phyloP scores from a whole-genome alignment of 2,329 filamentous ascomycete species.

The Ceratocystis cacaofunesta region DNA sequence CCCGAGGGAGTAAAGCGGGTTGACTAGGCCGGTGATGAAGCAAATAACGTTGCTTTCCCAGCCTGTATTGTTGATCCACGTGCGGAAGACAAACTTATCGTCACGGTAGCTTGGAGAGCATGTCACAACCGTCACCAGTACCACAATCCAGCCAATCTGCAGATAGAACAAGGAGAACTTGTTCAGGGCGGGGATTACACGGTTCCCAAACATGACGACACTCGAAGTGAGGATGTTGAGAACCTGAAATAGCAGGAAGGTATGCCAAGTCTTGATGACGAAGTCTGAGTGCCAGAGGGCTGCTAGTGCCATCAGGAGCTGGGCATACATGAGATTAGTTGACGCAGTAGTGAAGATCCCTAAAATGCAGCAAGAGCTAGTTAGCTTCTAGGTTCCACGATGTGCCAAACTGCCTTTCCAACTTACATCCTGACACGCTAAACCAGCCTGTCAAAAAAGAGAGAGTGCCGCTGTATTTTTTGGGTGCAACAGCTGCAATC shows the following conservation, averaged over 20 bases:
- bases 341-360: slow-evolving; percentile 32
- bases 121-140: slow-evolving; percentile 34
- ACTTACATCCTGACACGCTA: slow-evolving; percentile 16
- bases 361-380: neutral
- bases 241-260: slow-evolving; percentile 31
- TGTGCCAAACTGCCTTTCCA: neutral
- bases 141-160: slow-evolving; percentile 33
- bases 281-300: slow-evolving; percentile 26
- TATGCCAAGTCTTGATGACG: slow-evolving; percentile 33
- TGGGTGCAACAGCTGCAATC: slow-evolving; percentile 33
- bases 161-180: slow-evolving; percentile 32
- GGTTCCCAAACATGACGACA: slow-evolving; percentile 35
- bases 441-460: slow-evolving; percentile 16
- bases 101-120: slow-evolving; percentile 31
- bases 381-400: no score
- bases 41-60: slow-evolving; percentile 35
- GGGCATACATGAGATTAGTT: slow-evolving; percentile 31
- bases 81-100: slow-evolving; percentile 35
- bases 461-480: slow-evolving; percentile 8
- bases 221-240: slow-evolving; percentile 30
- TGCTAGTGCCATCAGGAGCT: slow-evolving; percentile 29
- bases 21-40: slow-evolving; percentile 37
- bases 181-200: slow-evolving; percentile 29
- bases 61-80: slow-evolving; percentile 38
- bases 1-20: slow-evolving; percentile 32